Base-by-base conservation (phyloP, 2,329 filamentous ascomycete genomes). In the Dryadomyces sulphureus region DNA sequence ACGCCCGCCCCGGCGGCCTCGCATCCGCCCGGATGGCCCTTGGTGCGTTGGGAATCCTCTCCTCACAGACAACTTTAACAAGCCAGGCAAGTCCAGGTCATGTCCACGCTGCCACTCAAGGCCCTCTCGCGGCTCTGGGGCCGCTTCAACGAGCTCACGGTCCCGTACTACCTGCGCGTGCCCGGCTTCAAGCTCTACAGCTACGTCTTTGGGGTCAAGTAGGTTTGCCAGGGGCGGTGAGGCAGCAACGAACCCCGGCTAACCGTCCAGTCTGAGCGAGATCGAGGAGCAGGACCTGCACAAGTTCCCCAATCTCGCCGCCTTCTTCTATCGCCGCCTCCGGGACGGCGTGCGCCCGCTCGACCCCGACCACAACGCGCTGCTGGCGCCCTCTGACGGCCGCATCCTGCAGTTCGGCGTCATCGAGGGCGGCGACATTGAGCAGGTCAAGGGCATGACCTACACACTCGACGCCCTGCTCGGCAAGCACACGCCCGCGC, bases 381-480 rank as follows among this genome's bases (percentile, higher is more conserved):
- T 98, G 5, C 67, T 96, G 7, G 92, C 87, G 1, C 93, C 92
- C 1, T 79, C 92, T 5, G 92, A 98, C 61, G 92, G 92, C 41
- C 83, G 84, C 52, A 75, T 98, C 40, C 75, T 98, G 22, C 90
- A 96, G 56, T 95, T 88, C 55, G 92, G 92, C 11, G 80, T 79
- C 55, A 95, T 98, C 48, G 83, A 93, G 57, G 79, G 89, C 56
- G 89, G 90, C 41, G 87, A 95, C 58, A 93, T 98, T 38, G 92
- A 98, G 62, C 92, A 98, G 65, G 90, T 98, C 52, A 98, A 98
- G 65, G 92, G 92, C 49, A 92, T 98, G 73, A 98, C 92, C 1
- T 98, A 98, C 65, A 94, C 82, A 54, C 75, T 98, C 46, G 92
- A 98, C 60, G 89, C 92, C 7, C 73, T 98, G 2, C 73, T 98